Base-by-base conservation (phyloP, 192 early-diverging fungal species). In the Oehlia diaphana region DNA sequence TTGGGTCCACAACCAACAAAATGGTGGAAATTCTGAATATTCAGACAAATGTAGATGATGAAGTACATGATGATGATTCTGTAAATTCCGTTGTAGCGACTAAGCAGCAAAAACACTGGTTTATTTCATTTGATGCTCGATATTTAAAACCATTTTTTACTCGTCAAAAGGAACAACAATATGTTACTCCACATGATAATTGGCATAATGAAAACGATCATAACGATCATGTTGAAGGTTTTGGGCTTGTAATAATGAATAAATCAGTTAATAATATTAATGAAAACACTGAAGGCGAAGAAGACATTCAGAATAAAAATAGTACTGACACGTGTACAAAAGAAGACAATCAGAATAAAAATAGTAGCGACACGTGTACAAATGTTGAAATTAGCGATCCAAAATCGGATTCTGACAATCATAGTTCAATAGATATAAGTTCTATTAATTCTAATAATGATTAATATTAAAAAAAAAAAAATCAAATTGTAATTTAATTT, bases 1-100 rank as follows among this genome's bases (percentile, higher is more conserved):
- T 99, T 85, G 98, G 98, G 53, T 96, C 97, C 12, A 96, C 95
- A 0, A 96, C 94, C 1, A 92, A 90, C 23, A 85, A 89, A 44
- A 94, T 96, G 79, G 83, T 99, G 21, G 89, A 92, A 73, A 84
- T 90, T 66, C 83, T 96, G 9, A 89, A 90, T 4, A 95, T 99
- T 79, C 84, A 91, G 35, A 93, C 92, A 0, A 95, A 95, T 9
- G 92, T 91, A 23, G 79, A 83, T 26, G 89, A 90, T 19, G 85
- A 83, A 7, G 86, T 81, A 21, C 50, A 79, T n/a, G 84, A 84
- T 44, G 83, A 86, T 28, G 88, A 87, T 8, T 86, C 87, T n/a
- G 87, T 58, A 58, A n/a, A 58, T 58, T 7, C 14, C 4, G 16
- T 58, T 58, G 6, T 16, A 7, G 76, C 76, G 7, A 63, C 82